Evolutionary conservation across 257 asterid species (phyloP).

Genomic region (Cordia subcordata): DNA sequence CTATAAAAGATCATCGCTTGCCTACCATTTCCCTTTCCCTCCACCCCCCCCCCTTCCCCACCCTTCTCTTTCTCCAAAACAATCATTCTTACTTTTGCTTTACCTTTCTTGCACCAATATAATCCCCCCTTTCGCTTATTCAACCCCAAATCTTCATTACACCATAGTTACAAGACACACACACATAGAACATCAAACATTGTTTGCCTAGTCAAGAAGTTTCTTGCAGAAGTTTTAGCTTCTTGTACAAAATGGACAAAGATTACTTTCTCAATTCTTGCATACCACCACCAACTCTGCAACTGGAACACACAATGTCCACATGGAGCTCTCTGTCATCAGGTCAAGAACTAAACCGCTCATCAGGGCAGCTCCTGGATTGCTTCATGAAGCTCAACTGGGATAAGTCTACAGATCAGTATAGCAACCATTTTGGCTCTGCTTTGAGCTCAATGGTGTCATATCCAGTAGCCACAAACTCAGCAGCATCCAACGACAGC

Average conservation of each 20-base stretch:
- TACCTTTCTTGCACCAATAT: too few relatives aligned
- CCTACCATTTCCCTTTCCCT: slow-evolving; percentile 37
- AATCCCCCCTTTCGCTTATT: not conserved
- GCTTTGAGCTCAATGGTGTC: slow-evolving; percentile 40
- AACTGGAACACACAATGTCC: slow-evolving; percentile 39
- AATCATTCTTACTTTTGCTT: not conserved
- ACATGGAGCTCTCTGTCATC: slow-evolving; percentile 39
- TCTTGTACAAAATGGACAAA: slow-evolving; percentile 47
- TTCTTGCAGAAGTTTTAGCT: not conserved
- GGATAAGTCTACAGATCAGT: slow-evolving; percentile 37
- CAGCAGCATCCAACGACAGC: slow-evolving; percentile 22
- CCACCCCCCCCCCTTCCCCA: slow-evolving; percentile 13
- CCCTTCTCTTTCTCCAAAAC: too few relatives aligned
- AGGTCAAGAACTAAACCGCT: not conserved
- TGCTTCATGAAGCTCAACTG: slow-evolving; percentile 29
- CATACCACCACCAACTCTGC: slow-evolving; percentile 30
- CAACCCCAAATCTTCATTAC: not conserved
- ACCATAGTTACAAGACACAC: too few relatives aligned
- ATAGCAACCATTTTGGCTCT: slow-evolving; percentile 45
- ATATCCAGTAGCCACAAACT: slow-evolving; percentile 13
- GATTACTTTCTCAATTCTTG: slow-evolving; percentile 53
- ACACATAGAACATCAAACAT: not conserved
- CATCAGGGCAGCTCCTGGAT: slow-evolving; percentile 27
- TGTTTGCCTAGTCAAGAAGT: not conserved
- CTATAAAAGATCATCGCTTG: slow-evolving; percentile 47